These are phyloP conservation scores for Phytophthora aleatoria DNA, from an alignment of 352 stramenopile species.

Conservation along the genomic window DNA sequence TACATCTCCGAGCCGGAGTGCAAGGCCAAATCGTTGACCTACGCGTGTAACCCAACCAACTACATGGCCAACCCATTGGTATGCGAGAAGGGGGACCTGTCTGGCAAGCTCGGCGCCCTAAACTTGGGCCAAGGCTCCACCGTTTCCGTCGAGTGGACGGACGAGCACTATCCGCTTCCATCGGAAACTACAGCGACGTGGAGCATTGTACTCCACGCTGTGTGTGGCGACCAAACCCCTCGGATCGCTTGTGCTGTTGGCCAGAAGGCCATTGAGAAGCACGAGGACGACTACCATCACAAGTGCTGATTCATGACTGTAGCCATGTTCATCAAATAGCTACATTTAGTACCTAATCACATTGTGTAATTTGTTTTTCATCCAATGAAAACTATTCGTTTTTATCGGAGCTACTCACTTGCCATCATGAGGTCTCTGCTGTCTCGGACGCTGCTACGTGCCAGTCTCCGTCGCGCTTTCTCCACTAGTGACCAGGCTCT, in stretches of 20 bases:
- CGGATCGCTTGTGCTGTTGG: conserved; percentile 53
- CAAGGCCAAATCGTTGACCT: conserved; percentile 35
- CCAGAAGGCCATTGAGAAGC: background rate
- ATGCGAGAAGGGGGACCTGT: conserved; percentile 65
- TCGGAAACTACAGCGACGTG: conserved; percentile 48
- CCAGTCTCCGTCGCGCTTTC: conserved; percentile 5
- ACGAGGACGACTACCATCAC: conserved; percentile 1
- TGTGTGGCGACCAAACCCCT: conserved; percentile 49
- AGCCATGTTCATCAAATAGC: conserved; percentile 9
- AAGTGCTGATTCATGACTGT: conserved; percentile 6
- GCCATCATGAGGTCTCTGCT: conserved; percentile 18
- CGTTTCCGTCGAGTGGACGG: conserved; percentile 38
- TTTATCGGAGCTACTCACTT: background rate
- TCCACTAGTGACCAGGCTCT: conserved; percentile 10
- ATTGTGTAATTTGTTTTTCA: conserved; percentile 9
- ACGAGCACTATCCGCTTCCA: conserved; percentile 47
- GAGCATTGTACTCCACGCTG: conserved; percentile 71
- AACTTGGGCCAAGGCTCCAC: conserved; percentile 25
- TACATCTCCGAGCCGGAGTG: conserved; percentile 33
- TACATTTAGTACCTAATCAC: conserved; percentile 14
- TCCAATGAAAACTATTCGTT: conserved; percentile 8
- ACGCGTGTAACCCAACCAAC: conserved; percentile 45
- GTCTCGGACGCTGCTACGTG: background rate
- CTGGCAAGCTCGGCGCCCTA: conserved; percentile 59
- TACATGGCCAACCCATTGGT: conserved; percentile 46